Percentiles rank a stretch among this genome's conserved stretches.
phyloP scores from a whole-genome alignment of 257 asterid genomes.

The Solanum chmielewskii region DNA sequence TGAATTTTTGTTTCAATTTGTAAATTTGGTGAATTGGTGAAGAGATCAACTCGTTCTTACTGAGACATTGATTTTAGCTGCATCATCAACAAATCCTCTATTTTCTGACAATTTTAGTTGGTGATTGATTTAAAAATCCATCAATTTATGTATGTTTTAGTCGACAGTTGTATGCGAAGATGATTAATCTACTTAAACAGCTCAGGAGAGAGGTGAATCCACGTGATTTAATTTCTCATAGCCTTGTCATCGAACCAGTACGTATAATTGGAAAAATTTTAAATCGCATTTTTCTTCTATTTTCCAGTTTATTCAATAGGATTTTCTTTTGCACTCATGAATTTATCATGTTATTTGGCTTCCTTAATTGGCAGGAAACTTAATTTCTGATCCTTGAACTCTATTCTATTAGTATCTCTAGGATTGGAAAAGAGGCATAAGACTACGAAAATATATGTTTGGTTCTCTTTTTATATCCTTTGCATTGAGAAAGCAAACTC shows the following conservation, averaged over 20 bases:
- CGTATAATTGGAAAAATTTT: neutral
- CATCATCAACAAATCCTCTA: neutral
- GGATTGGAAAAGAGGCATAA: neutral
- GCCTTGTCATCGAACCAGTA: neutral
- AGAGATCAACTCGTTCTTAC: neutral
- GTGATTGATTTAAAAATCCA: neutral
- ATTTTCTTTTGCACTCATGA: neutral
- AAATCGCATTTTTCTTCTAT: neutral
- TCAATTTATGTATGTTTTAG: neutral
- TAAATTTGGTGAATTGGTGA: neutral
- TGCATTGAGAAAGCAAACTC: neutral
- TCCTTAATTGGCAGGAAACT: neutral
- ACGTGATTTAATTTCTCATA: neutral
- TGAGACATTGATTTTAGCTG: neutral
- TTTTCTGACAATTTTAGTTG: neutral
- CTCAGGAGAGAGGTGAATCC: neutral
- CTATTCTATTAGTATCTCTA: neutral
- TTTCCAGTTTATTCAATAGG: neutral
- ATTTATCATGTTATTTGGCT: neutral
- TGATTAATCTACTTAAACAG: neutral
- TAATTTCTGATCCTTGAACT: neutral
- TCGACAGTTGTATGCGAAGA: neutral
- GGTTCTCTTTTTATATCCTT: neutral
- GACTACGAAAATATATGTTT: neutral
- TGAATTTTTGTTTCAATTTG: neutral